A percentile compares a stretch with the other conserved stretches of the same genome.
phyloP scores from a whole-genome alignment of 768 basidiomycete species.

The Suillus spraguei region DNA sequence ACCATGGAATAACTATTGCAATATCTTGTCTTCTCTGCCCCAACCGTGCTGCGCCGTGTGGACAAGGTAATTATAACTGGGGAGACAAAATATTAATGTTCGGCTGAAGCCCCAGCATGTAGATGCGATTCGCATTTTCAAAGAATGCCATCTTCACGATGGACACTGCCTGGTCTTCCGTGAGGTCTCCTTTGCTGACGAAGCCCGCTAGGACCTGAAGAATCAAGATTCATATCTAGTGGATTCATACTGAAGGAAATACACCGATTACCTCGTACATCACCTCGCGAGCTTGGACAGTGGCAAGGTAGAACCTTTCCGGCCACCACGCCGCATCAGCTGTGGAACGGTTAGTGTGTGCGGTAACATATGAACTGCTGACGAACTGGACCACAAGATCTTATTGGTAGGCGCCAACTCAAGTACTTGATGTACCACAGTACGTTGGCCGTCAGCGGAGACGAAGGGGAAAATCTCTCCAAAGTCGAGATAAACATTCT shows the following conservation, averaged over 20 bases:
- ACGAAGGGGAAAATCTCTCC: slow-evolving; percentile 78
- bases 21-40: not conserved
- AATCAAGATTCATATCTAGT: not conserved
- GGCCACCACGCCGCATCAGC: slow-evolving; percentile 75
- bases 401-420: slow-evolving; percentile 79
- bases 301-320: slow-evolving; percentile 72
- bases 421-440: slow-evolving; percentile 60
- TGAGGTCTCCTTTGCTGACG: slow-evolving; percentile 51
- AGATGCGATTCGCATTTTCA: slow-evolving; percentile 66
- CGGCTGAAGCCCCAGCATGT: slow-evolving; percentile 53
- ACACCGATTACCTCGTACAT: slow-evolving; percentile 52
- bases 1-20: not conserved
- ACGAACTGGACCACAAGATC: slow-evolving; percentile 79
- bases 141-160: slow-evolving; percentile 64
- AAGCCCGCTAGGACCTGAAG: slow-evolving; percentile 58
- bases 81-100: slow-evolving; percentile 17
- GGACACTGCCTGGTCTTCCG: slow-evolving; percentile 52
- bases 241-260: not conserved
- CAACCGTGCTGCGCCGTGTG: not conserved
- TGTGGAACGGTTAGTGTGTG: slow-evolving; percentile 34
- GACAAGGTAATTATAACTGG: no score
- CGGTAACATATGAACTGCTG: not conserved
- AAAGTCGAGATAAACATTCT: slow-evolving; percentile 79
- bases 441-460: slow-evolving; percentile 62
- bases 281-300: slow-evolving; percentile 61